phyloP scores from a whole-genome alignment of 2,329 filamentous ascomycete species.

The Huntiella decipiens region DNA sequence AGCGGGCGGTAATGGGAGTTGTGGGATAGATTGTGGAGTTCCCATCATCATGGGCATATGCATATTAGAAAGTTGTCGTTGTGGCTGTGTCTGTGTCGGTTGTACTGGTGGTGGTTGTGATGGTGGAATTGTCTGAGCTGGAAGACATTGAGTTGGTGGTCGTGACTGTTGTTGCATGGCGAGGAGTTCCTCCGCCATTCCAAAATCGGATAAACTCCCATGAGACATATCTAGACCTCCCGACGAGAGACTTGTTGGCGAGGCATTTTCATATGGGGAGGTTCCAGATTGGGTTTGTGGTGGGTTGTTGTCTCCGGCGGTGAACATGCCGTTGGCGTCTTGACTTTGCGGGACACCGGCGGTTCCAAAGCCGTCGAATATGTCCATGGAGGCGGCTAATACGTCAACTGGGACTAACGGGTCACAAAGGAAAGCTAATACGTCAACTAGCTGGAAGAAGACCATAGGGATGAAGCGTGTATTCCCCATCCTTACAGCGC shows the following conservation, averaged over 20 bases:
- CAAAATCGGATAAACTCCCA: constrained; percentile 6
- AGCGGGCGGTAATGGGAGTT: too few species aligned
- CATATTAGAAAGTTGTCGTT: too few species aligned
- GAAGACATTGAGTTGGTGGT: neutral
- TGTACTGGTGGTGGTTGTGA: too few species aligned
- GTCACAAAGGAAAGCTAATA: constrained; percentile 42
- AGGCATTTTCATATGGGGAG: constrained; percentile 9
- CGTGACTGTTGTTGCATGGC: constrained; percentile 8
- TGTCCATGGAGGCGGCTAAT: constrained; percentile 35
- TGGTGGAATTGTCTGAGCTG: too few species aligned
- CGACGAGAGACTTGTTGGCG: constrained; percentile 8
- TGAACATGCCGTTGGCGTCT: constrained; percentile 11
- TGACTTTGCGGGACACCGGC: constrained; percentile 39
- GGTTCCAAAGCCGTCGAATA: constrained; percentile 48
- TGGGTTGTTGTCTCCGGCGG: constrained; percentile 4
- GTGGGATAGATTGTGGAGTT: too few species aligned
- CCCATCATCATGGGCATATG: too few species aligned
- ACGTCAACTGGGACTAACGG: constrained; percentile 38
- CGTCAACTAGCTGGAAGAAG: constrained; percentile 54
- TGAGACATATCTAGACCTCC: constrained; percentile 10
- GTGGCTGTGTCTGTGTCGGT: too few species aligned
- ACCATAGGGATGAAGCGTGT: constrained; percentile 61
- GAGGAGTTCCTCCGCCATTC: constrained; percentile 5
- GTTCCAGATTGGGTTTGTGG: constrained; percentile 4
- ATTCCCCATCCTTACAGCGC: constrained; percentile 54